These are phyloP conservation scores for Gaultheria prostrata DNA, from an alignment of 148 eudicot genomes.

Conservation along the genomic window DNA sequence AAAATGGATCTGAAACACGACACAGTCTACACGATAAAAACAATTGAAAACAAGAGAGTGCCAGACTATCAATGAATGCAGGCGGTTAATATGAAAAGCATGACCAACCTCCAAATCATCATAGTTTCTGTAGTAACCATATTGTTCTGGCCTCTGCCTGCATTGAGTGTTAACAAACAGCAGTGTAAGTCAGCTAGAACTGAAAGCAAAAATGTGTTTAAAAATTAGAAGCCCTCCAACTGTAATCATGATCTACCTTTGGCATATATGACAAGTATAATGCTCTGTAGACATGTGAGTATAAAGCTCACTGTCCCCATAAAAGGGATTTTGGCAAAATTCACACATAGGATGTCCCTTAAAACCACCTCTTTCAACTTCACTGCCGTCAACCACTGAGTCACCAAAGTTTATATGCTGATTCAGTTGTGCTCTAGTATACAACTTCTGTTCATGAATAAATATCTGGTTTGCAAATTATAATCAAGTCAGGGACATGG, in stretches of 20 bases:
- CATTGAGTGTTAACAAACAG: conserved; percentile 11
- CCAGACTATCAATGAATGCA: conserved; percentile 14
- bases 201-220: background rate
- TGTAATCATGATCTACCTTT: conserved; percentile 42
- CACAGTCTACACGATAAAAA: background rate
- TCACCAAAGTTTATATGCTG: conserved; percentile 80
- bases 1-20: conserved; percentile 57
- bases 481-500: too few species aligned
- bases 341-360: conserved; percentile 83
- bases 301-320: conserved; percentile 86
- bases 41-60: background rate
- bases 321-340: conserved; percentile 73
- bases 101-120: conserved; percentile 71
- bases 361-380: conserved; percentile 89
- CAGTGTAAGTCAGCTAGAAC: background rate
- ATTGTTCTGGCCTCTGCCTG: conserved; percentile 83
- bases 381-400: conserved; percentile 83
- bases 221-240: conserved; percentile 4
- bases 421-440: conserved; percentile 64
- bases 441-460: conserved; percentile 89
- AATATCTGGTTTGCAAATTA: conserved; percentile 48
- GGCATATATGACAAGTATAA: conserved; percentile 81
- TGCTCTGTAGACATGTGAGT: conserved; percentile 79
- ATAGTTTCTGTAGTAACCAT: conserved; percentile 71
- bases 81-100: background rate